Evolutionary conservation across 2,329 filamentous ascomycete species (phyloP).

Genomic region (Diplodia scrobiculata): DNA sequence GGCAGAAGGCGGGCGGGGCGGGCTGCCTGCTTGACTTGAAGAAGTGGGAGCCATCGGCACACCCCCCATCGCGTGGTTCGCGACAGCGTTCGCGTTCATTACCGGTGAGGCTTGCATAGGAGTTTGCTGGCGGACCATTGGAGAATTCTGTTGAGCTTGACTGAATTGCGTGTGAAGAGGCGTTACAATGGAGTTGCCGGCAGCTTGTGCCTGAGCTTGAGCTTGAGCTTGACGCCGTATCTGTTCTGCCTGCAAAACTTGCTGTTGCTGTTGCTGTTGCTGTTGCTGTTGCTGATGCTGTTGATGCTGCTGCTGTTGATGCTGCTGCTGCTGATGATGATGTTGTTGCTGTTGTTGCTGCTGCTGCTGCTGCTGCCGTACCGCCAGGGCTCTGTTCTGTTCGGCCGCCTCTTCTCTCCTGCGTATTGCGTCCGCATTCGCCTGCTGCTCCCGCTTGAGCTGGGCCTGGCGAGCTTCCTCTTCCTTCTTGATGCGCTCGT

Average conservation of each 20-base stretch:
- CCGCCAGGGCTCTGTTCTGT: conserved; percentile 31
- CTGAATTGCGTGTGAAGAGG: conserved; percentile 44
- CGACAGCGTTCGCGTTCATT: conserved; percentile 38
- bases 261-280: conserved; percentile 31
- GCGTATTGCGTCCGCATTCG: conserved; percentile 28
- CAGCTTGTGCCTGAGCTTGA: conserved; percentile 35
- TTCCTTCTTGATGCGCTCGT: conserved; percentile 55
- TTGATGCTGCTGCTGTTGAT: conserved; percentile 27
- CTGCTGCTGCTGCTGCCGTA: conserved; percentile 15
- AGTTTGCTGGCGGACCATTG: conserved; percentile 53
- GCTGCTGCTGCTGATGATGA: conserved; percentile 26
- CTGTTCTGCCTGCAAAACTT: conserved; percentile 24
- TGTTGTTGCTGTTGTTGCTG: not conserved
- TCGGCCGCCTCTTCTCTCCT: conserved; percentile 33
- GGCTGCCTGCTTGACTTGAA: conserved; percentile 45
- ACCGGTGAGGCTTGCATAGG: conserved; percentile 52
- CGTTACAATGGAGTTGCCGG: conserved; percentile 30
- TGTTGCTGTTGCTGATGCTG: conserved; percentile 26
- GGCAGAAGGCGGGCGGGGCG: conserved; percentile 44
- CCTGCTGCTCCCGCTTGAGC: conserved; percentile 35
- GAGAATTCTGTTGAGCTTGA: conserved; percentile 68
- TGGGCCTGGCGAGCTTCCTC: conserved; percentile 58
- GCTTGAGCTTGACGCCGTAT: conserved; percentile 37
- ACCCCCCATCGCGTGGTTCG: conserved; percentile 45
- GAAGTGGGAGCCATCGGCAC: conserved; percentile 50